phyloP scores from a whole-genome alignment of 2,329 filamentous ascomycete species.

The Ilyonectria sp. region DNA sequence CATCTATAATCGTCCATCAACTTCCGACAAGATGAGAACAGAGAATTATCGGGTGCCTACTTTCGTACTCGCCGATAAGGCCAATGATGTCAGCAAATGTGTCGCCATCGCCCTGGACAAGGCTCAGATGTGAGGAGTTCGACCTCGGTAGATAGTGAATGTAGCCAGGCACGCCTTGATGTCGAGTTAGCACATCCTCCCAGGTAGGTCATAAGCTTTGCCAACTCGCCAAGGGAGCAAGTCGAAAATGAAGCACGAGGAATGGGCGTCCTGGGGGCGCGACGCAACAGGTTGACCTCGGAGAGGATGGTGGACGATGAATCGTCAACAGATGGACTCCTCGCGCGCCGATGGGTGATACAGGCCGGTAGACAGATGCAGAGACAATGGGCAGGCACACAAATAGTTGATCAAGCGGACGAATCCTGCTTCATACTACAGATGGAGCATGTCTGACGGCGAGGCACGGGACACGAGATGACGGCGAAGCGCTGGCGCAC shows the following conservation, averaged over 20 bases:
- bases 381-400: slow-evolving; percentile 22
- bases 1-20: slow-evolving; percentile 63
- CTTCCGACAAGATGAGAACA: neutral
- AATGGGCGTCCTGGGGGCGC: slow-evolving; percentile 41
- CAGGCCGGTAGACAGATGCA: slow-evolving; percentile 29
- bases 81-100: slow-evolving; percentile 81
- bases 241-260: slow-evolving; percentile 43
- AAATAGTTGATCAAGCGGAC: slow-evolving; percentile 14
- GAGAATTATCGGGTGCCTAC: slow-evolving; percentile 51
- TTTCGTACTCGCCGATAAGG: slow-evolving; percentile 84
- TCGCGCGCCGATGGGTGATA: slow-evolving; percentile 25
- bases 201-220: slow-evolving; percentile 36
- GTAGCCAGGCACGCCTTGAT: slow-evolving; percentile 48
- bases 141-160: slow-evolving; percentile 70
- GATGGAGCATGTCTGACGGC: slow-evolving; percentile 35
- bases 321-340: slow-evolving; percentile 25
- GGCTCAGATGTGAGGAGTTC: slow-evolving; percentile 60
- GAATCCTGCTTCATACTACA: slow-evolving; percentile 36
- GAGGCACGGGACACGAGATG: slow-evolving; percentile 38
- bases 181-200: slow-evolving; percentile 42
- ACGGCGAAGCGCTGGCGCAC: slow-evolving; percentile 36
- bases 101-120: slow-evolving; percentile 72
- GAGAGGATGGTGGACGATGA: slow-evolving; percentile 27
- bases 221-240: slow-evolving; percentile 6
- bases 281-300: slow-evolving; percentile 36